Conservation (phyloP, 305 asterid genomes). For the Fraxinus ornus region DNA sequence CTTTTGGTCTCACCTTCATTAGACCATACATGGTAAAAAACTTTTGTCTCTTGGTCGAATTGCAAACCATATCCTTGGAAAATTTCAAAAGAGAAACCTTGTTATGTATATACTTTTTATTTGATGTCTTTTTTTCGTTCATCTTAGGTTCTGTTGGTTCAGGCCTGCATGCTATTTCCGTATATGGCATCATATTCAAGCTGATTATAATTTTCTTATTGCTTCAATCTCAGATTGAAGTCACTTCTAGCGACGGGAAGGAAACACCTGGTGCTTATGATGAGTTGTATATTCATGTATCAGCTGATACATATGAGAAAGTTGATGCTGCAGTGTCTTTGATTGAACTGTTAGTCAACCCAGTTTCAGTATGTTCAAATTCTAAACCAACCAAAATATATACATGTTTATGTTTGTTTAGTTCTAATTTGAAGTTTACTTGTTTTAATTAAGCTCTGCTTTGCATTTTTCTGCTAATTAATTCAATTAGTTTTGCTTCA, state of each 20-base stretch:
- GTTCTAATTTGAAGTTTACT: not conserved
- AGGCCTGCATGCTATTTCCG: not conserved
- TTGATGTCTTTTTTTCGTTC: not conserved
- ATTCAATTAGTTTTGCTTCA: constrained; percentile 10
- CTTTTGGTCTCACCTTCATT: not conserved
- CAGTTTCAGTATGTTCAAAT: constrained; percentile 61
- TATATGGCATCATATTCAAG: not conserved
- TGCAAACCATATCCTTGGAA: not conserved
- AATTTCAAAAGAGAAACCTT: not conserved
- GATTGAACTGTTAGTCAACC: constrained; percentile 73
- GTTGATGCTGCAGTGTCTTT: constrained; percentile 87
- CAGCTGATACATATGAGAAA: constrained; percentile 85
- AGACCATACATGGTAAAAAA: not conserved
- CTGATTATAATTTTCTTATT: constrained; percentile 1
- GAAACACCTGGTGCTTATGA: constrained; percentile 43
- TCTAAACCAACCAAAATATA: constrained; percentile 14
- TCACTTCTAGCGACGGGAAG: constrained; percentile 51
- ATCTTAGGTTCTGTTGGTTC: not conserved
- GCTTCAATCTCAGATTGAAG: constrained; percentile 53
- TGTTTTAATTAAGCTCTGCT: not conserved
- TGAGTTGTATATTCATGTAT: constrained; percentile 69
- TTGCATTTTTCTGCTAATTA: constrained; percentile 3
- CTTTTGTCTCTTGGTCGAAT: not conserved
- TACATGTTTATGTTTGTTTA: not conserved
- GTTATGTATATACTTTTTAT: not conserved